Conservation (phyloP, 805 yeast species). For the Suhomyces tanzawaensis region DNA sequence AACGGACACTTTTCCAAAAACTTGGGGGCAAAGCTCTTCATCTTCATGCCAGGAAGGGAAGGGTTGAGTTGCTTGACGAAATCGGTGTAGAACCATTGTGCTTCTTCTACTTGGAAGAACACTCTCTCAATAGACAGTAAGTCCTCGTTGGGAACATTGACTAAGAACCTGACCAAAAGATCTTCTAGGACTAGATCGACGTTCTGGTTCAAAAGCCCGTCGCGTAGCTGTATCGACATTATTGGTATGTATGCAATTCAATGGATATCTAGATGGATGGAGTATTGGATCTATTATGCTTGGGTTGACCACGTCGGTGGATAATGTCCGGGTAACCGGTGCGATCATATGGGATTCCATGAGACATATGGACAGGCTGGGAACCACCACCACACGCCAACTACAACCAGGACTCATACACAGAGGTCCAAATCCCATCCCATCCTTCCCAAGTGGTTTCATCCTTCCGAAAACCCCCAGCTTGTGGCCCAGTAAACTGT, state of each 20-base stretch:
- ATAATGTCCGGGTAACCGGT: not conserved
- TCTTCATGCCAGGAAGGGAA: constrained; percentile 68
- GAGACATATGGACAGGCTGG: too few species aligned
- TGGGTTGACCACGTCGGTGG: not conserved
- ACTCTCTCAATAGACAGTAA: constrained; percentile 75
- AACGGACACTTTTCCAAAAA: constrained; percentile 69
- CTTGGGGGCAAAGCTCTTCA: constrained; percentile 70
- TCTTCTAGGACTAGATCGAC: constrained; percentile 80
- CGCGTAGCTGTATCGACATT: constrained; percentile 61
- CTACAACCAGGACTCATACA: too few species aligned
- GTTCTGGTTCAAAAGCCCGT: constrained; percentile 59
- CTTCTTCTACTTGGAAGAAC: constrained; percentile 93
- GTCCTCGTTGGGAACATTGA: constrained; percentile 92
- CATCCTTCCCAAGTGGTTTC: too few species aligned
- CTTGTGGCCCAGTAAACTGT: too few species aligned
- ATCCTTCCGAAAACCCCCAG: too few species aligned
- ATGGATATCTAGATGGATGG: constrained; percentile 3
- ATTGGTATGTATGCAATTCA: not conserved
- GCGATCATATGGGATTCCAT: too few species aligned
- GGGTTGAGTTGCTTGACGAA: constrained; percentile 73
- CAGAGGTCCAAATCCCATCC: too few species aligned
- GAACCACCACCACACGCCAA: too few species aligned
- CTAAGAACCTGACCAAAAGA: constrained; percentile 80
- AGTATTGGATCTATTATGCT: too few species aligned
- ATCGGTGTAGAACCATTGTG: constrained; percentile 96